Base-by-base conservation (phyloP, 495 filamentous ascomycete species). In the Hypomontagnella submonticulosa region DNA sequence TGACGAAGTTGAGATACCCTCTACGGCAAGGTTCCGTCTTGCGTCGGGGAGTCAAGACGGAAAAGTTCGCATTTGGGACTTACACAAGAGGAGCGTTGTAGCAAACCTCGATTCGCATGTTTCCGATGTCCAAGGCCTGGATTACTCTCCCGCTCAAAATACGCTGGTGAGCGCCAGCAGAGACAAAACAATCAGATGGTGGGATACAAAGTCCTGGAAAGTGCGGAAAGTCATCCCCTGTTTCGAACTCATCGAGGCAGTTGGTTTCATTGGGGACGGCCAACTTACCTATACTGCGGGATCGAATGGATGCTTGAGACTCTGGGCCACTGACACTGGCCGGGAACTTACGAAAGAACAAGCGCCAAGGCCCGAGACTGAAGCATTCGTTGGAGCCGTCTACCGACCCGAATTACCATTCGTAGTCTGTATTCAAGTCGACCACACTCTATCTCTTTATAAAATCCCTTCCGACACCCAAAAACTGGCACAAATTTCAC, bases 41-140 rank as follows among this genome's bases (percentile, higher is more conserved):
- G 93, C 93, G 8, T 96, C 91, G 55, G 96, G 96, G 64, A 89
- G 87, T 56, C 96, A 98, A 72, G 94, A 97, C 70, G 93, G 96
- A 11, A 94, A 90, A 72, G 83, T 98, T 36, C 83, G 92, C 13
- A 87, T 99, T 37, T 99, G 92, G 88, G 90, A 98, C 79, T 80
- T 98, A 47, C 86, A 91, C 71, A 95, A 90, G 79, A 86, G 91
- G 49, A 90, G 84, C 46, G 86, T 90, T 37, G 82, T 91, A 46
- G 88, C 92, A 0, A 85, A 89, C 12, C 81, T 98, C 47, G 92
- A 97, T 56, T 92, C 92, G 1, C 95, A 99, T 75, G 92, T 96
- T 37, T 97, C 95, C 20, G 90, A 97, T 69, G 89, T 99, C 18
- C 90, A 92, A 57, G 85, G 86, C 57, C 75, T 99, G 23, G 90